Base-by-base conservation (phyloP, 176 grass and related monocot genomes). In the Chrysopogon serrulatus region DNA sequence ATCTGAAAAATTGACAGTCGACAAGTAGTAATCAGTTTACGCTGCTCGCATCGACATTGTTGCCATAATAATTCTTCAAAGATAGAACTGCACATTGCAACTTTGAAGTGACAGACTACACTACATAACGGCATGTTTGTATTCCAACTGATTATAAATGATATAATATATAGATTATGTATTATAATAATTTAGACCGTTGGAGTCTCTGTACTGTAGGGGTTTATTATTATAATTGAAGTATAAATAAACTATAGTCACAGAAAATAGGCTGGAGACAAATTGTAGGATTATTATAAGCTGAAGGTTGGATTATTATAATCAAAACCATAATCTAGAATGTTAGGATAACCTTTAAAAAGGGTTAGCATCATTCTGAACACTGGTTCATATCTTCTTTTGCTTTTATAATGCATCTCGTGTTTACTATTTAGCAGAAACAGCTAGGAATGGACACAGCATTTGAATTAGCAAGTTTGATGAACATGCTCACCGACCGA, bases 1-100 rank as follows among this genome's bases (percentile, higher is more conserved):
- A 99, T 88, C 96, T 98, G 84, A 86, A 90, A 90, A 88, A 66
- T 42, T 10, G 10, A 30, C 24, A n/a, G 18, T 8, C n/a, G 67
- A 64, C 17, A 62, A 57, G 8, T 9, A 43, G 2, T 53, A 31
- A 11, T 26, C 51, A 80, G 71, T 53, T 32, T 65, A 14, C 23
- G 37, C 6, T 30, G 42, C n/a, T 65, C 31, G 15, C 14, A 0
- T 24, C 30, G 51, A 61, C 36, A 49, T 13, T 56, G 0, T 3
- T 40, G 8, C 37, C 21, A 10, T 66, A 62, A 60, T 10, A 0
- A 8, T 6, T 36, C 64, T 67, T 19, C 13, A 76, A 53, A 62
- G 0, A 2, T 30, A 18, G 7, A 42, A 41, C 15, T 2, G 0
- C 35, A 5, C 26, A 68, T 26, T 32, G 10, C 19, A 14, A 33